Base-by-base conservation (phyloP, 495 filamentous ascomycete genomes). In the Hypoxylon trugodes region DNA sequence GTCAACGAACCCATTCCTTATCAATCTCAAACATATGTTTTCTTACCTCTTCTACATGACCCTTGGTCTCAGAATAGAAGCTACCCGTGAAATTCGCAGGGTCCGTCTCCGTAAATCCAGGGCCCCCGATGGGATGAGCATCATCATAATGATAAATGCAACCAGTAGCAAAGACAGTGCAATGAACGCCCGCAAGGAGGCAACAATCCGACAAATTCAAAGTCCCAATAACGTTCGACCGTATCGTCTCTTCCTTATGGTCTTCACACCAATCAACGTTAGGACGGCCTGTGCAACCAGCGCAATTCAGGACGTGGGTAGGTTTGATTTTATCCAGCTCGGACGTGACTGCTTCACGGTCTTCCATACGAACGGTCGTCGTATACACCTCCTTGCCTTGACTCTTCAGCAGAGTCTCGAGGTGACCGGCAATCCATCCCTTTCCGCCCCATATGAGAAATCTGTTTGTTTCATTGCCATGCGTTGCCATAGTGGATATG, bases 191-290 rank as follows among this genome's bases (percentile, higher is more conserved):
- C 30, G 74, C 79, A 43, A 81, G 62, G 69, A 73, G 82, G 73
- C 86, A 88, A 65, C 75, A 80, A 67, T 87, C 86, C 41, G 84
- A 74, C 66, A 89, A 73, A 68, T 87, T 88, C 60, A 89, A 66
- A 3, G 86, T 82, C 48, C 86, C 86, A 51, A 87, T 79, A 40
- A 84, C 86, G 55, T 89, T 89, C 66, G 82, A 86, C 53, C 85
- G 74, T 66, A 89, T 81, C 32, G 86, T 88, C 30, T 82, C 81
- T 69, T 86, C 81, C 71, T 80, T 86, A 74, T 88, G 83, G 66
- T 87, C 85, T 73, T 89, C 86, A 64, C 86, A 89, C 86, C 86
- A 88, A 74, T 88, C 86, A 66, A 89, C 86, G 60, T 89, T 89
- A 47, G 86, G 86, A 16, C 86, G 82, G 33, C 86, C 86, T n/a